Evolutionary conservation across 495 filamentous ascomycete species (phyloP).

Genomic region (Extremus antarcticus): DNA sequence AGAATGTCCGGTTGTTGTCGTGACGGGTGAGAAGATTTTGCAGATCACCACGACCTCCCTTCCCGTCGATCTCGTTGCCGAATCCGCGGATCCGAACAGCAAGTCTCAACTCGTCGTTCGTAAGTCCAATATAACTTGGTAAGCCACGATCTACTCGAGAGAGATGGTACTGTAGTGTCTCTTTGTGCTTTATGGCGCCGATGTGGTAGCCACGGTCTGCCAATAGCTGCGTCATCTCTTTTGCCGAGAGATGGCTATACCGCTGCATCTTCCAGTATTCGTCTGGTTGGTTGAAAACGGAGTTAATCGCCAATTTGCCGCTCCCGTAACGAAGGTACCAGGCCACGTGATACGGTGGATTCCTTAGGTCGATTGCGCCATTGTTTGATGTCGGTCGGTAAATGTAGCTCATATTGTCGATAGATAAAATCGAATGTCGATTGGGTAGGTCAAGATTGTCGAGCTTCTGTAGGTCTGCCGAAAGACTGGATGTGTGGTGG

Average conservation of each 20-base stretch:
- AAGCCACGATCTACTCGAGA: background rate
- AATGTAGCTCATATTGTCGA: too few relatives aligned
- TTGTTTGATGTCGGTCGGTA: too few relatives aligned
- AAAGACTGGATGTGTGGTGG: too few relatives aligned
- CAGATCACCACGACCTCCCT: background rate
- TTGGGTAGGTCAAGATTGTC: too few relatives aligned
- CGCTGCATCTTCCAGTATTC: background rate
- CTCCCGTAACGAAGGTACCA: too few relatives aligned
- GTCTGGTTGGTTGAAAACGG: background rate
- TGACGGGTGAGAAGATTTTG: background rate
- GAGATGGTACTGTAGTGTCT: background rate
- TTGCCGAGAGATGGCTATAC: background rate
- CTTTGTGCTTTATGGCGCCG: background rate
- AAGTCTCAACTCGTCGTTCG: background rate
- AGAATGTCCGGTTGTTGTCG: background rate
- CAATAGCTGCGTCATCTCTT: background rate
- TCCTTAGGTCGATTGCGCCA: too few relatives aligned
- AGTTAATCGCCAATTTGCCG: too few relatives aligned
- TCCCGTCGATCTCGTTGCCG: background rate
- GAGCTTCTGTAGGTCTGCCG: too few relatives aligned
- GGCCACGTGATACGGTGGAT: too few relatives aligned
- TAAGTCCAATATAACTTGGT: background rate
- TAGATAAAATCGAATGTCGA: too few relatives aligned
- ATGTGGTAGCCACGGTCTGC: background rate
- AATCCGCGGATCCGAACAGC: background rate